Base-by-base conservation (phyloP, 148 eudicot genomes). In the Linanthus parryae region DNA sequence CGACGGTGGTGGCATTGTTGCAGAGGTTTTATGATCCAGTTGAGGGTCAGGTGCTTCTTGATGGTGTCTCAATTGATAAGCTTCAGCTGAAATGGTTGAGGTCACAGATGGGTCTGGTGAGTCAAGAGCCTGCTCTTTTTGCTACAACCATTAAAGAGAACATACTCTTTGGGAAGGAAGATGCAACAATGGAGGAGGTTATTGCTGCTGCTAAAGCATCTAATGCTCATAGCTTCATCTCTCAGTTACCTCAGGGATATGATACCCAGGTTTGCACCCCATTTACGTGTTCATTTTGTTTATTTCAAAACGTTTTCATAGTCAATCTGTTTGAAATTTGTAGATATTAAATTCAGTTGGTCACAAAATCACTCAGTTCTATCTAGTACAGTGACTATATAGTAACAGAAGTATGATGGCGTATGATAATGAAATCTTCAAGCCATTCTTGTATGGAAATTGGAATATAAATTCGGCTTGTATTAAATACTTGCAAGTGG, bases 101-200 rank as follows among this genome's bases (percentile, higher is more conserved):
- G 70, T 74, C 73, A 28, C 88, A 82, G 64, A 79, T 87, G 56
- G 94, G 98, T n/a, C 50, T 92, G 62, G 96, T 92, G n/a, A 92
- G 68, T 73, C 98, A 92, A 69, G 98, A 92, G 56, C 98, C 96
- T 37, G 90, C 94, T 39, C 87, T 92, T 24, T 92, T 92, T 64
- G 96, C 96, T 8, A 92, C 98, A 28, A 81, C 90, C 34, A 87
- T 92, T 4, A 67, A 77, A 44, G 98, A 92, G 62, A 92, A 92
- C 63, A 92, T 92, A 64, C 74, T 92, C 23, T 87, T 86, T 47
- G 98, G 96, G 40, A 84, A 84, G 62, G 86, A 79, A 48, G 85
- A 81, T 59, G 98, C 98, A 6, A 77, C 87, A 13, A 62, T 62
- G 29, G 91, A 82, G 67, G 94, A 92, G 68, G 77, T 92, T 45